Base-by-base conservation (phyloP, 2,329 filamentous ascomycete genomes). In the Chrysosphaeria jannelii region DNA sequence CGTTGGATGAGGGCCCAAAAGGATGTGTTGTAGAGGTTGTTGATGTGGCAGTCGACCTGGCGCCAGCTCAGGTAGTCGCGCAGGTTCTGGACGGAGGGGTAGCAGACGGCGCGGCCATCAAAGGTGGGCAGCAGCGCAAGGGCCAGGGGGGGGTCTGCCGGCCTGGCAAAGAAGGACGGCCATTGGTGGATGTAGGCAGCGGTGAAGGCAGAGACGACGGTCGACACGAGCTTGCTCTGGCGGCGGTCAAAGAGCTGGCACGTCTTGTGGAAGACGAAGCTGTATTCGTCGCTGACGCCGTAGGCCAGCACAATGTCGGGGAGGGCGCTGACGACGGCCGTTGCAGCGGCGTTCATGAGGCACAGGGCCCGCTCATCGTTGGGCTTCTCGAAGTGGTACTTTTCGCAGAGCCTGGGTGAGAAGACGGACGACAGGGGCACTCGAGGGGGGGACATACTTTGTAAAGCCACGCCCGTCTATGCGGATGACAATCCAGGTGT, bases 21-120 rank as follows among this genome's bases (percentile, higher is more conserved):
- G 0, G 76, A 75, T 0, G 85, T 97, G 41, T 97, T 97, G 45
- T 91, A 97, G 4, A 97, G 57, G 37, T 97, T 97, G 43, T 97
- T 97, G 35, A 97, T 89, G 40, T 97, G 85, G 33, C 85, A 93
- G 42, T 97, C 85, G 20, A 74, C 85, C 44, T 97, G 85, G 34
- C 85, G 60, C 85, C 85, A 97, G 39, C 72, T 79, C 54, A 97
- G 63, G 42, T 97, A 97, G 46, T 97, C 85, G 13, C 79, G 57
- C 33, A 97, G 45, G 40, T 90, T 88, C 35, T 58, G 53, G 5
- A 70, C 53, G 26, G 60, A 72, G 0, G 85, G 85, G 44, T 93
- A 97, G 39, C 69, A 65, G 4, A 97, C 78, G 10, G 78, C 78
- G 23, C 85, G 56, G 1, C 79, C 81, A 42, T 97, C 85, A 38